Evolutionary conservation across 2,329 filamentous ascomycete genomes (phyloP), one percentile per base, ranked within the genome.

Genomic region (Microdochium trichocladiopsis): DNA sequence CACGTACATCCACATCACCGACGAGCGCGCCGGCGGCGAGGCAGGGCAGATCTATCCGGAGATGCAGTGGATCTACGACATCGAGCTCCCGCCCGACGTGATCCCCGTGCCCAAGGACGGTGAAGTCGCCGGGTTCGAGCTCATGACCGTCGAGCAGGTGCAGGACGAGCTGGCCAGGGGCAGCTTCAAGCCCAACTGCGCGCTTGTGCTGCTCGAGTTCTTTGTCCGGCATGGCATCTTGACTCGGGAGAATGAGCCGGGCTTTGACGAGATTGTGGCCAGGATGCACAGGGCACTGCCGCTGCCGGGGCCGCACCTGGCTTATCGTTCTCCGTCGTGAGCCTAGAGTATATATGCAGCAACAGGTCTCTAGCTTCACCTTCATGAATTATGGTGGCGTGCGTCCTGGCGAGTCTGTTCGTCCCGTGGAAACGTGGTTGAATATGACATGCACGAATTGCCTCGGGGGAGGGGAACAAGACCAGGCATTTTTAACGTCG

Each of bases 101-200:
- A 72, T 82, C 33, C 91, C 88, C 12, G 80, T 78, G 64, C 92
- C 93, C 18, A 86, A 87, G 53, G 94, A 99, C 67, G 85, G 87
- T 51, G 94, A 99, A 72, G 94, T 96, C 4, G 89, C 91, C 63
- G 82, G 83, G 55, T 97, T 97, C 66, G 80, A 83, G 64, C 75
- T 96, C 53, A 85, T 83, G 79, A 84, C 79, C 1, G 77, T 96
- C 41, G 81, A 87, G n/a, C 80, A 95, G 69, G 82, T 95, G 47
- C 80, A 84, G 67, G 74, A 77, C 53, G 83, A 86, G 47, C 72
- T 99, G 63, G 78, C 77, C 16, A 73, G 75, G 50, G 90, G 88
- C 14, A 80, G 86, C 60, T 99, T 93, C 75, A 99, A 99, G 75
- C 88, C 92, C 2, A 97, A 97, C 67, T 96, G 92, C 69, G 87